phyloP scores from a whole-genome alignment of 2,329 filamentous ascomycete species.

The Teratosphaeria pseudoeucalypti region DNA sequence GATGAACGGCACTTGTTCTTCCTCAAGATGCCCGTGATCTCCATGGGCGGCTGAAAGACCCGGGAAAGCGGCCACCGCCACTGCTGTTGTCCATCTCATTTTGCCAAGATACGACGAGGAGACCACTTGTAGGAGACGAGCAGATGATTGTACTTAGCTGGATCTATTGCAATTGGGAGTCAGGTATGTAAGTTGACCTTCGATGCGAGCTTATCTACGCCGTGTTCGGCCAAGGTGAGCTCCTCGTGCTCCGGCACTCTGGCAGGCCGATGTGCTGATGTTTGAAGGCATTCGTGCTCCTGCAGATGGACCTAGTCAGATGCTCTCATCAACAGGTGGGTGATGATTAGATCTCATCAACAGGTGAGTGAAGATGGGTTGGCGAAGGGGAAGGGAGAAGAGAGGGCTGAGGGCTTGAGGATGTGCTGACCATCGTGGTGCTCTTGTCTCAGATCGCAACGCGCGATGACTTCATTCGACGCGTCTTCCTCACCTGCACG shows the following conservation, averaged over 20 bases:
- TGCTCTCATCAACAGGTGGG: not conserved
- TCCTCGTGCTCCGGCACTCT: not conserved
- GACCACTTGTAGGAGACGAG: not conserved
- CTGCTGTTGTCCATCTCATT: not conserved
- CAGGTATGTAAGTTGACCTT: not conserved
- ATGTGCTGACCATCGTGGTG: not conserved
- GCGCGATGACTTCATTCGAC: not conserved
- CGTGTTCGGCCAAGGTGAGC: not conserved
- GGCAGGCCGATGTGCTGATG: not conserved
- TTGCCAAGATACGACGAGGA: not conserved
- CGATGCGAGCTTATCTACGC: conserved; percentile 1
- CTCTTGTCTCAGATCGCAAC: not conserved
- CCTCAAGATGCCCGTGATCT: conserved; percentile 3
- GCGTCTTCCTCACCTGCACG: not conserved
- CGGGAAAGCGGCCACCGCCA: conserved; percentile 1
- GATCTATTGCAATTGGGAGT: not conserved
- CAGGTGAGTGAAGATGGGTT: too few relatives aligned
- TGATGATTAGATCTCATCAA: too few relatives aligned
- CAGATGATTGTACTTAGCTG: not conserved
- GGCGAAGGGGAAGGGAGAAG: too few relatives aligned
- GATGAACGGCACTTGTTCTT: conserved; percentile 11
- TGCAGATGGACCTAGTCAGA: not conserved
- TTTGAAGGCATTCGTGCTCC: not conserved
- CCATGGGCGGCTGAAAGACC: conserved; percentile 3
- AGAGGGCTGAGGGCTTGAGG: not conserved